phyloP scores from a whole-genome alignment of 225 moss, liverwort and hornwort genomes.

The Neckera pumila region DNA sequence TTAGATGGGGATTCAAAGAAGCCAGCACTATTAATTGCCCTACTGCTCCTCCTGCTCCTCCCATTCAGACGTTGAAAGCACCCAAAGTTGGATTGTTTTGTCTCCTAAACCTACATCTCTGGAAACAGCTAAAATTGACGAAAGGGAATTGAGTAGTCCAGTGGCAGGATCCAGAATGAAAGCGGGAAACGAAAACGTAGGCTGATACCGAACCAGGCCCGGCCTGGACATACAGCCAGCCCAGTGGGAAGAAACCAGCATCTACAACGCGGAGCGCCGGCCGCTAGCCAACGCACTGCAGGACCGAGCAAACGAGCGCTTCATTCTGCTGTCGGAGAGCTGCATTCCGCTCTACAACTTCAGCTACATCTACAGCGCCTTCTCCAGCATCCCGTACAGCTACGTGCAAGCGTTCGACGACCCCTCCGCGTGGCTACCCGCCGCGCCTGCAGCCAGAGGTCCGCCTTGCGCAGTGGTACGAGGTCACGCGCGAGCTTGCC shows the following conservation, averaged over 20 bases:
- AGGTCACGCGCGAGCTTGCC: slow-evolving; percentile 15
- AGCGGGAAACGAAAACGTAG: neutral
- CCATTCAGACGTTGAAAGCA: neutral
- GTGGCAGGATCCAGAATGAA: neutral
- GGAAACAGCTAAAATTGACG: neutral
- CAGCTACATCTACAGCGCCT: slow-evolving; percentile 22
- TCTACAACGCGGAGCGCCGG: slow-evolving; percentile 45
- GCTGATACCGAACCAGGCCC: neutral
- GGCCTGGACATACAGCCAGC: neutral
- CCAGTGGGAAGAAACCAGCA: slow-evolving; percentile 5
- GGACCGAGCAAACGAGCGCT: slow-evolving; percentile 57
- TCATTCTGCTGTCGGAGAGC: slow-evolving; percentile 51
- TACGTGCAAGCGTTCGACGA: slow-evolving; percentile 24
- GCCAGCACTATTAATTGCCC: no score
- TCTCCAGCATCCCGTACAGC: slow-evolving; percentile 8
- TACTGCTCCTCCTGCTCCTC: neutral
- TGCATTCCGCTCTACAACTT: slow-evolving; percentile 71
- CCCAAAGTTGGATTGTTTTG: neutral
- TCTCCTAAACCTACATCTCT: neutral
- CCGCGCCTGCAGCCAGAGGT: slow-evolving; percentile 23
- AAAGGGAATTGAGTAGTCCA: neutral
- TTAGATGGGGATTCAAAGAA: neutral
- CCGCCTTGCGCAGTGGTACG: slow-evolving; percentile 9
- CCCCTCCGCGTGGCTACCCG: slow-evolving; percentile 5
- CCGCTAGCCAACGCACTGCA: slow-evolving; percentile 60